Base-by-base conservation (phyloP, 2,329 filamentous ascomycete species). In the Tolypocladium paradoxum region DNA sequence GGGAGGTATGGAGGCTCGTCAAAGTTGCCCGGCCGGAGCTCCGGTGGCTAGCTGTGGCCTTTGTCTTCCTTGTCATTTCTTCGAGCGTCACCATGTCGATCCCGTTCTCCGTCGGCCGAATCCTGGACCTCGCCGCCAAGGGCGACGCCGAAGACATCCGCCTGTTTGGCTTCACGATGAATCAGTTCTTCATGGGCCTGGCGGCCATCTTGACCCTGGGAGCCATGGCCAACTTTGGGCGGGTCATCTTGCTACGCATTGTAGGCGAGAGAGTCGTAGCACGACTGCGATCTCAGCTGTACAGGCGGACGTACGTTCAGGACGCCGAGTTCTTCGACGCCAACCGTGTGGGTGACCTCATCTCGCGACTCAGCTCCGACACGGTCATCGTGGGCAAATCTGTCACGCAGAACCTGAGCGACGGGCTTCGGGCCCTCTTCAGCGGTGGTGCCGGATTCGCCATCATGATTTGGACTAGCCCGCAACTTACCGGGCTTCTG, bases 311-410 rank as follows among this genome's bases (percentile, higher is more conserved):
- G 0, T 95, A 95, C 62, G 80, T 93, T n/a, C 93, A 99, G 68
- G 93, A 99, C 68, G 93, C 93, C 54, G 93, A 97, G 65, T 99
- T 99, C 73, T 99, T 99, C 65, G 93, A 99, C 67, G 93, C 93
- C 38, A 99, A 99, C 72, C 82, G 93, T 29, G 91, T 96, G 29
- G 93, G 93, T 67, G 93, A 99, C 67, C 75, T 99, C 61, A 96
- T 99, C 64, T 97, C 92, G 37, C 86, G 95, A 37, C 82, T 99
- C 47, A 91, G 92, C 63, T 95, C 91, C 2, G 95, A 99, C 68
- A 96, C 93, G 0, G 90, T 97, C 64, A 95, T 99, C 64, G 93
- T 99, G 52, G 93, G 92, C 65, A 99, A 99, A 72, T 96, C 90
- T 63, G 96, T 99, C 59, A 99, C 93, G 0, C 92, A 97, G 66